Evolutionary conservation across 1,284 basidiomycete species (phyloP).

Genomic region (Moesziomyces antarcticus): DNA sequence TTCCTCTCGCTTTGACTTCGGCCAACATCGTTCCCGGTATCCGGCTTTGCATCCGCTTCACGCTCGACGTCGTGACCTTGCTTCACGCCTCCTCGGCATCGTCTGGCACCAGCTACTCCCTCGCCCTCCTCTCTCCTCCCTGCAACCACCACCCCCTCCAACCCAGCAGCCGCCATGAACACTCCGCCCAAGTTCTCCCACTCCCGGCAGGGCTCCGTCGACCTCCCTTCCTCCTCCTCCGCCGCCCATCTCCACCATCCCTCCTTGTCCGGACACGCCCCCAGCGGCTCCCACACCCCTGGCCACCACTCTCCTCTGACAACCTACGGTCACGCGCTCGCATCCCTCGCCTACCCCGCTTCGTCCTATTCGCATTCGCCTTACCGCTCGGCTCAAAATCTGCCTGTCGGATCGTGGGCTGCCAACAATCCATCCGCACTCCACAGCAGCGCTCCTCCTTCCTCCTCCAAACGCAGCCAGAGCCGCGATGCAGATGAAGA

Average conservation of each 20-base stretch:
- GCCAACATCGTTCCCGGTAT: too few relatives aligned
- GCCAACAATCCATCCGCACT: slow-evolving; percentile 34
- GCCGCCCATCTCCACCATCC: slow-evolving; percentile 44
- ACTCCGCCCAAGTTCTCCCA: slow-evolving; percentile 49
- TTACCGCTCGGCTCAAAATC: slow-evolving; percentile 18
- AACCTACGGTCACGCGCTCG: slow-evolving; percentile 41
- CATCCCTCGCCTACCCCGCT: slow-evolving; percentile 44
- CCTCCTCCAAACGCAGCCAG: slow-evolving; percentile 28
- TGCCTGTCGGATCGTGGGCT: slow-evolving; percentile 25
- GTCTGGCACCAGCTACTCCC: too few relatives aligned
- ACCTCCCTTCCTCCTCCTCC: slow-evolving; percentile 28
- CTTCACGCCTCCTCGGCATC: too few relatives aligned
- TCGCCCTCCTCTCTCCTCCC: neutral
- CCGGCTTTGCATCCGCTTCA: too few relatives aligned
- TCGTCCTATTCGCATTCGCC: slow-evolving; percentile 43
- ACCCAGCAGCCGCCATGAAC: slow-evolving; percentile 33
- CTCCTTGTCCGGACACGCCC: slow-evolving; percentile 20
- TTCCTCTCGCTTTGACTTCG: neutral
- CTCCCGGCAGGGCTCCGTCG: slow-evolving; percentile 50
- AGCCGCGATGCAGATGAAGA: slow-evolving; percentile 20
- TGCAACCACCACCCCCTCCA: neutral
- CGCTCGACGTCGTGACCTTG: too few relatives aligned
- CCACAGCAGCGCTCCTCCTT: slow-evolving; percentile 19
- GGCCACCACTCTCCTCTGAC: slow-evolving; percentile 43
- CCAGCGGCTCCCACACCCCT: slow-evolving; percentile 29